Conservation (phyloP, 2,329 filamentous ascomycete genomes). For the Ophiostoma pallidulum region DNA sequence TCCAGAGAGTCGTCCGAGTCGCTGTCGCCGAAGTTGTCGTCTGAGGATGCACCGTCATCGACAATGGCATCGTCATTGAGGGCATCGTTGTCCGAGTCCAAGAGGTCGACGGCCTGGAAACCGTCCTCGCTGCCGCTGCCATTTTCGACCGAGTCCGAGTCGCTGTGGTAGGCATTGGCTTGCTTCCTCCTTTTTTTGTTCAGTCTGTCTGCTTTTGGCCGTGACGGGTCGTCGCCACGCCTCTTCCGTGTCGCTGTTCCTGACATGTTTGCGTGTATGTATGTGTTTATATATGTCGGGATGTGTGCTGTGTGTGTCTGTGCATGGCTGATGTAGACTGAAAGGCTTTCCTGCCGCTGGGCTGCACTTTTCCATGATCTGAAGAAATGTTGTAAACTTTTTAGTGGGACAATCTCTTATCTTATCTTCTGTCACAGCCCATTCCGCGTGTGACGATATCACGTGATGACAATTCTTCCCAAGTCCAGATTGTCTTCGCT, state of each 20-base stretch:
- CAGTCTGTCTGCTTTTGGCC: constrained; percentile 1
- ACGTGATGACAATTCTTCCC: too few relatives aligned
- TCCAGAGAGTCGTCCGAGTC: constrained; percentile 27
- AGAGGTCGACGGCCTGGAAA: constrained; percentile 43
- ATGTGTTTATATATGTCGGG: neutral
- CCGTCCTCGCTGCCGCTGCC: constrained; percentile 28
- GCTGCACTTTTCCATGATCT: neutral
- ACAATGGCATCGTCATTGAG: constrained; percentile 43
- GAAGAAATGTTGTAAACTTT: neutral
- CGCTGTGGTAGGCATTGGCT: constrained; percentile 39
- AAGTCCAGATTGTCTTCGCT: too few relatives aligned
- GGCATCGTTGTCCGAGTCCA: constrained; percentile 49
- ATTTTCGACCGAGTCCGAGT: constrained; percentile 32
- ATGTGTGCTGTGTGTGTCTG: too few relatives aligned
- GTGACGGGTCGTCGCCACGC: constrained; percentile 3
- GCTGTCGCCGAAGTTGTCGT: constrained; percentile 23
- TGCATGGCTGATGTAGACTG: neutral
- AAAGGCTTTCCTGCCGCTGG: neutral
- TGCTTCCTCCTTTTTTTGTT: constrained; percentile 42
- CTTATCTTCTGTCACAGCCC: constrained; percentile 1
- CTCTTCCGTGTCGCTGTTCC: constrained; percentile 5
- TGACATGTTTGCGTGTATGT: constrained; percentile 1
- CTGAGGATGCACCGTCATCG: constrained; percentile 32
- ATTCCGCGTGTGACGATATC: too few relatives aligned
- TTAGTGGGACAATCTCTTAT: too few relatives aligned